These are phyloP conservation scores for Colletotrichum sp. DNA, from an alignment of 2,329 filamentous ascomycete species.

Conservation along the genomic window DNA sequence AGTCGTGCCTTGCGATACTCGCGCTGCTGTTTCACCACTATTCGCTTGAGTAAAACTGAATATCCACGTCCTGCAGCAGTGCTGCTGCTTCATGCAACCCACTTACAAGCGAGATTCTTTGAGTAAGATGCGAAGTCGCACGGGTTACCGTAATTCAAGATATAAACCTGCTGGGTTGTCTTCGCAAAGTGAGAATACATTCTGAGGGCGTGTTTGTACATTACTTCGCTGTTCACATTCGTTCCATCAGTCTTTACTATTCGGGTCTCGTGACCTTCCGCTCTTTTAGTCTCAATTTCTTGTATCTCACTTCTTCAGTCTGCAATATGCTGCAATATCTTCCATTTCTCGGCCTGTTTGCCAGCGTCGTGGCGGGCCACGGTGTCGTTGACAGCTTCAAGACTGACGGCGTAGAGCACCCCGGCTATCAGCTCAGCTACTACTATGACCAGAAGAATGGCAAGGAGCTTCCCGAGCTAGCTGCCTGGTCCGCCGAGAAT, in stretches of 20 bases:
- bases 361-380: neutral
- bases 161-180: rapidly evolving
- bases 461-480: neutral
- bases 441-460: neutral
- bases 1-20: neutral
- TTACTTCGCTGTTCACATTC: neutral
- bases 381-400: neutral
- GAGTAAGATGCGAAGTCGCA: neutral
- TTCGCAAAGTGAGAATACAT: neutral
- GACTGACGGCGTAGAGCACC: neutral
- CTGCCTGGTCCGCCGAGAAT: neutral
- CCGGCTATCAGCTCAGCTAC: neutral
- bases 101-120: neutral
- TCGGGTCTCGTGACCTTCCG: neutral
- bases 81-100: neutral
- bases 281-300: neutral
- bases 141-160: rapidly evolving
- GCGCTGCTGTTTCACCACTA: neutral
- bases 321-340: neutral
- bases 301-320: neutral
- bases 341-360: neutral
- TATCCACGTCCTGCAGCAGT: neutral
- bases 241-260: neutral
- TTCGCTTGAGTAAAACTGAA: neutral
- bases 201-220: neutral